Conservation (phyloP, 176 grass and related monocot genomes). For the Tillandsia leiboldiana region DNA sequence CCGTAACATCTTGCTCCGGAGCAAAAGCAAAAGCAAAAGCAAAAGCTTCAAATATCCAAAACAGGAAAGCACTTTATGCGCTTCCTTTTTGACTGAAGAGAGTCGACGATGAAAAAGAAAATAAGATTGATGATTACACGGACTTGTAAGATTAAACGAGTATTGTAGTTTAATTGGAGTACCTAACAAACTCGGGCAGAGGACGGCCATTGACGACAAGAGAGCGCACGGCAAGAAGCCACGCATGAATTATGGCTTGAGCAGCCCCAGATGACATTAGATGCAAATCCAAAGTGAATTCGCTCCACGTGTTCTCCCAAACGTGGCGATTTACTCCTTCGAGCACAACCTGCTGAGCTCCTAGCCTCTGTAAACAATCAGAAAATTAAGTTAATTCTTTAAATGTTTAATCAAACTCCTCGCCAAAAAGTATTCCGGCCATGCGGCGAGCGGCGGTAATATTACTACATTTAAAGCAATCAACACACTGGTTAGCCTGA, state of each 20-base stretch:
- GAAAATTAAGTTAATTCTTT: neutral
- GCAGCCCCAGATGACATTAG: constrained; percentile 97
- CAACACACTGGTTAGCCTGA: too few relatives aligned
- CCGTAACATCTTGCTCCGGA: too few relatives aligned
- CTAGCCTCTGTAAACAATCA: constrained; percentile 47
- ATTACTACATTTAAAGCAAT: too few relatives aligned
- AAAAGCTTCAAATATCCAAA: neutral
- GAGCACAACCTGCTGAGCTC: constrained; percentile 81
- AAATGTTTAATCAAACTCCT: too few relatives aligned
- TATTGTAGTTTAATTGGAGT: neutral
- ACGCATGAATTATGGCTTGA: constrained; percentile 92
- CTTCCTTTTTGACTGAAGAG: too few relatives aligned
- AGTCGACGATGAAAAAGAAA: too few relatives aligned
- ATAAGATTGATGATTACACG: too few relatives aligned
- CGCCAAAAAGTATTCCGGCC: too few relatives aligned
- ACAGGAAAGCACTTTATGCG: too few relatives aligned
- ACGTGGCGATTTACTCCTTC: constrained; percentile 73
- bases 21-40: neutral
- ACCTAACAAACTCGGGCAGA: constrained; percentile 90
- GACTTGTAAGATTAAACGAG: neutral
- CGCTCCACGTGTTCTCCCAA: constrained; percentile 87
- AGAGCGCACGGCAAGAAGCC: constrained; percentile 71
- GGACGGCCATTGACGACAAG: constrained; percentile 72
- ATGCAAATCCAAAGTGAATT: constrained; percentile 81
- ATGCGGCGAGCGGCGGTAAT: too few relatives aligned